phyloP scores from a whole-genome alignment of 2,329 filamentous ascomycete species.

The Colletotrichum camelliae region DNA sequence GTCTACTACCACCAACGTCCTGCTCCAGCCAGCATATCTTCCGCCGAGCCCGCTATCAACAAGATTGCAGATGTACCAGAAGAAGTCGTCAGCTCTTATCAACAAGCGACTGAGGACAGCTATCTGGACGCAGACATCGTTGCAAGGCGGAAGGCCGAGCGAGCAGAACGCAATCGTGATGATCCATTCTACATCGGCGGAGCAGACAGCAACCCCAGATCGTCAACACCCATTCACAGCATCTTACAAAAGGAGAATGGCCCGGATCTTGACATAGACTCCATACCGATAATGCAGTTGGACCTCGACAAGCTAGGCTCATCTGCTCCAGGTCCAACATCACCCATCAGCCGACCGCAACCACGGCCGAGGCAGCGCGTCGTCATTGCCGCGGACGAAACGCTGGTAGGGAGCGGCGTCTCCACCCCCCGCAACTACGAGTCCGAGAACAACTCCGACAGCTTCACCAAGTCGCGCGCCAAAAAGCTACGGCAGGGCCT shows the following conservation, averaged over 20 bases:
- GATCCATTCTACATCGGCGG: slow-evolving; percentile 92
- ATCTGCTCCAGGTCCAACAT: slow-evolving; percentile 26
- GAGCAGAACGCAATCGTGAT: slow-evolving; percentile 82
- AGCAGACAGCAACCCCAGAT: slow-evolving; percentile 58
- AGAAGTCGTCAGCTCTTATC: slow-evolving; percentile 59
- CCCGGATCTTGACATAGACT: slow-evolving; percentile 85
- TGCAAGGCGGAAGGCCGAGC: slow-evolving; percentile 76
- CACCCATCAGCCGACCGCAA: slow-evolving; percentile 35
- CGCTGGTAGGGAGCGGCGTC: slow-evolving; percentile 59
- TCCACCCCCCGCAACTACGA: slow-evolving; percentile 58
- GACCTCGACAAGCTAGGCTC: slow-evolving; percentile 67
- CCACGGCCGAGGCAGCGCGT: slow-evolving; percentile 63
- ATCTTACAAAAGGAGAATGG: slow-evolving; percentile 77
- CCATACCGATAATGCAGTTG: slow-evolving; percentile 94
- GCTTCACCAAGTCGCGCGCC: slow-evolving; percentile 51
- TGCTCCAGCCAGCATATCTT: slow-evolving; percentile 55
- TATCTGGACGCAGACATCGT: slow-evolving; percentile 77
- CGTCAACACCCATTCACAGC: slow-evolving; percentile 79
- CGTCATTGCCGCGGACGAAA: slow-evolving; percentile 76
- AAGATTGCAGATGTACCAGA: slow-evolving; percentile 53
- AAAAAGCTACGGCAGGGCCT: slow-evolving; percentile 66
- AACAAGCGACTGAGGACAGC: slow-evolving; percentile 65
- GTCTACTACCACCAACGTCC: slow-evolving; percentile 67
- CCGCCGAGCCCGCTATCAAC: slow-evolving; percentile 59
- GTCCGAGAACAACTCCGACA: slow-evolving; percentile 57